A percentile compares a stretch with the other conserved stretches of the same genome.
These are phyloP conservation scores for Aphanoascus verrucosus DNA, from an alignment of 2,329 filamentous ascomycete genomes.

Conservation along the genomic window DNA sequence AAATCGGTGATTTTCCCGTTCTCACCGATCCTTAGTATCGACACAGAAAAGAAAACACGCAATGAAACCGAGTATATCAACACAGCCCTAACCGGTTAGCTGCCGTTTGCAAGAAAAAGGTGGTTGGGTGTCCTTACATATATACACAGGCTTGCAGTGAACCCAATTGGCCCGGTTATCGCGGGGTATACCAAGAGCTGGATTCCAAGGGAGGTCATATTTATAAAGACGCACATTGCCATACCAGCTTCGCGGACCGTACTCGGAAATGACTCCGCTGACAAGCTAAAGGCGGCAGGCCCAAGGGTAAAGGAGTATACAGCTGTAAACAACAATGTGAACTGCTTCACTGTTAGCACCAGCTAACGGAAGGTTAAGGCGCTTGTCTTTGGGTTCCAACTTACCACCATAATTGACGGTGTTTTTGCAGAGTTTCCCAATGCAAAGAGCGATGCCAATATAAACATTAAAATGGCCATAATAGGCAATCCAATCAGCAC, in stretches of 20 bases:
- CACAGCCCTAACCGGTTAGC: conserved; percentile 5
- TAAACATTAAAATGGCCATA: conserved; percentile 11
- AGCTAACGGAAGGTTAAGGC: neutral
- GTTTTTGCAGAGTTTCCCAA: conserved; percentile 1
- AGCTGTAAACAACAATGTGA: conserved; percentile 9
- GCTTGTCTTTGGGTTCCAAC: neutral
- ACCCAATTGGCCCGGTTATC: conserved; percentile 6
- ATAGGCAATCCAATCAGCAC: conserved; percentile 8
- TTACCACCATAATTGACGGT: conserved; percentile 4
- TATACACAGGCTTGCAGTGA: conserved; percentile 8
- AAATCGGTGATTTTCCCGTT: neutral
- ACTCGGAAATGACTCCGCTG: conserved; percentile 10
- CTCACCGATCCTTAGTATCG: conserved; percentile 10
- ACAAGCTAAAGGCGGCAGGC: conserved; percentile 9
- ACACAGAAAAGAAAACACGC: conserved; percentile 10
- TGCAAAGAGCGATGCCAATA: conserved; percentile 8
- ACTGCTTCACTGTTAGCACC: neutral
- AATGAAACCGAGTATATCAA: conserved; percentile 8
- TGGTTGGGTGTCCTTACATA: neutral
- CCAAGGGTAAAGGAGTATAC: conserved; percentile 9
- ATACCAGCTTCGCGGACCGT: conserved; percentile 10
- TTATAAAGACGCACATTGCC: conserved; percentile 11
- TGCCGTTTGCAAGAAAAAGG: neutral
- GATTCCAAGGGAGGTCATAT: conserved; percentile 11
- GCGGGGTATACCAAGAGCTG: conserved; percentile 9